A percentile compares a stretch with the other conserved stretches of the same genome.
These are phyloP conservation scores for Tolypocladium album DNA, from an alignment of 2,329 filamentous ascomycete species.

Conservation along the genomic window DNA sequence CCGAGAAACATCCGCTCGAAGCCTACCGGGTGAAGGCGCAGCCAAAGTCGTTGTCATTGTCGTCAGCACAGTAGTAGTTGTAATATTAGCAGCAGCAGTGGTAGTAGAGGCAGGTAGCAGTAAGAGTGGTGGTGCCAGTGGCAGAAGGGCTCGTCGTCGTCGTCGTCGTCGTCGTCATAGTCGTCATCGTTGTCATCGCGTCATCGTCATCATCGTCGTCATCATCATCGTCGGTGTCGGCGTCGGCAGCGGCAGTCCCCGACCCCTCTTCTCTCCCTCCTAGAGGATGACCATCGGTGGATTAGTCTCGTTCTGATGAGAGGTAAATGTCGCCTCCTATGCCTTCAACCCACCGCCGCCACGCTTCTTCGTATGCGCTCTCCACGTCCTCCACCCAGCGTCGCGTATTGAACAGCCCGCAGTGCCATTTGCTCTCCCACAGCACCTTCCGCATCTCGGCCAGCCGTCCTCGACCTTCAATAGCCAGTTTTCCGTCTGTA, in stretches of 20 bases:
- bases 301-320: constrained; percentile 10
- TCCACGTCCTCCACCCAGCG: constrained; percentile 90
- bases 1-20: not conserved
- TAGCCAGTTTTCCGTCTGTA: constrained; percentile 27
- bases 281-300: not conserved
- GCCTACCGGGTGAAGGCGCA: not conserved
- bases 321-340: constrained; percentile 92
- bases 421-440: constrained; percentile 75
- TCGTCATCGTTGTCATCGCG: not conserved
- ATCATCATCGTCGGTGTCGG: not conserved
- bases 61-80: not conserved
- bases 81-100: not conserved
- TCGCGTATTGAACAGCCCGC: constrained; percentile 80
- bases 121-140: not conserved
- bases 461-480: constrained; percentile 56
- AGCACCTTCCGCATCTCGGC: constrained; percentile 70
- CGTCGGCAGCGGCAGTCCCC: not conserved
- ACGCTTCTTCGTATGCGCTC: constrained; percentile 77
- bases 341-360: constrained; percentile 76
- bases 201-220: not conserved
- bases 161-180: not conserved
- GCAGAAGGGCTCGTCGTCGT: not conserved
- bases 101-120: not conserved
- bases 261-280: not conserved
- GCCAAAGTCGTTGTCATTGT: not conserved